Conservation (phyloP, 768 basidiomycete species). For the Tephrocybe sp. region DNA sequence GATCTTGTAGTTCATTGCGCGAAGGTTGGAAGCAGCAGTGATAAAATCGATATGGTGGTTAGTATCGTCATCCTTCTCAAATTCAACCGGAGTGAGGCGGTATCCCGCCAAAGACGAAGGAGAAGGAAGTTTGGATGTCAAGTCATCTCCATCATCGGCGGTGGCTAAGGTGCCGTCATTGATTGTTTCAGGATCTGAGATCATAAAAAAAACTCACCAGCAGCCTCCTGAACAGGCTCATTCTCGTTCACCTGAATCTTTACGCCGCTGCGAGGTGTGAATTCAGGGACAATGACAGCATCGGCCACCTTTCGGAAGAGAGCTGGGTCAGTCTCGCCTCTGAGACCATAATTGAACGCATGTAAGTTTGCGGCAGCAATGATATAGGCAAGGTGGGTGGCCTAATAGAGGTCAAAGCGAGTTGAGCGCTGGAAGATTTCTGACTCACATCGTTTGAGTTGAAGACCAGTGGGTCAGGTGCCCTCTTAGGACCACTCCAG, state of each 20-base stretch:
- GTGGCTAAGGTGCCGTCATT: background rate
- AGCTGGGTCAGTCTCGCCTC: slow-evolving; percentile 77
- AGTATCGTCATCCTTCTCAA: slow-evolving; percentile 98
- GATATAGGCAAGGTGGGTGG: slow-evolving; percentile 83
- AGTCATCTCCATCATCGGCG: slow-evolving; percentile 54
- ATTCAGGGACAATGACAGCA: slow-evolving; percentile 83
- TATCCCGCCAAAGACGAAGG: slow-evolving; percentile 96
- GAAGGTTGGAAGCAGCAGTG: slow-evolving; percentile 94
- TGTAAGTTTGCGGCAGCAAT: slow-evolving; percentile 94
- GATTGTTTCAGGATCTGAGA: background rate
- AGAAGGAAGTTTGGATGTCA: slow-evolving; percentile 72
- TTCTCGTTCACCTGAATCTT: slow-evolving; percentile 93
- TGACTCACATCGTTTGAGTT: slow-evolving; percentile 77
- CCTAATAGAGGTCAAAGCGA: slow-evolving; percentile 38
- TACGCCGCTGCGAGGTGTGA: slow-evolving; percentile 89
- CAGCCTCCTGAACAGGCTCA: slow-evolving; percentile 72
- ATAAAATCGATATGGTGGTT: slow-evolving; percentile 99
- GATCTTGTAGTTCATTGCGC: slow-evolving; percentile 94
- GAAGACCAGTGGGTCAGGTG: slow-evolving; percentile 88
- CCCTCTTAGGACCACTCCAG: slow-evolving; percentile 99
- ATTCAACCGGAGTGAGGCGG: slow-evolving; percentile 91
- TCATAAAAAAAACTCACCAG: slow-evolving; percentile 22
- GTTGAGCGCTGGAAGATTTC: background rate
- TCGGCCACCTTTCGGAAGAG: slow-evolving; percentile 85
- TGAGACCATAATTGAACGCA: slow-evolving; percentile 96